Evolutionary conservation across 1,139 yeast species (phyloP).

Genomic region (Candida sp.): DNA sequence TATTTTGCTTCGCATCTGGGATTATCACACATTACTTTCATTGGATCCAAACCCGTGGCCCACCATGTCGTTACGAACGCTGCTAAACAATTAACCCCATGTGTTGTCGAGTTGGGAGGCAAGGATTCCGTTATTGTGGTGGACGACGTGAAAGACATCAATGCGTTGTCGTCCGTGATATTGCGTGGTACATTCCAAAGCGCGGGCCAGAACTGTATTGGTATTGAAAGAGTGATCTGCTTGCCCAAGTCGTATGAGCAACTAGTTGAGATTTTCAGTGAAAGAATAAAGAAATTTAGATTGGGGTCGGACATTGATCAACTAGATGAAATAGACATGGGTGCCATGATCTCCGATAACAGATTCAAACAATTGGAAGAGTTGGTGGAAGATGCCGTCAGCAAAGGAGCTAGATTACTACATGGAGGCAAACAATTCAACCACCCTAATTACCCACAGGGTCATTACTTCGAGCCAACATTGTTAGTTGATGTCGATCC

Average conservation of each 20-base stretch:
- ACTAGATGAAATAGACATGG: conserved; percentile 90
- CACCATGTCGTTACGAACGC: conserved; percentile 86
- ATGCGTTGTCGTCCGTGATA: conserved; percentile 75
- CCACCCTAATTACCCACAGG: conserved; percentile 95
- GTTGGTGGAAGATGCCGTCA: conserved; percentile 74
- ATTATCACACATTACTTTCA: conserved; percentile 86
- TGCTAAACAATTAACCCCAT: conserved; percentile 83
- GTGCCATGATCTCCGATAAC: conserved; percentile 87
- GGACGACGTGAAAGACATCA: conserved; percentile 65
- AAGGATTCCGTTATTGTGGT: conserved; percentile 89
- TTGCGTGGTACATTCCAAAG: conserved; percentile 97
- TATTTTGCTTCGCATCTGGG: conserved; percentile 84
- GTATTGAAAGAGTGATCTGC: conserved; percentile 92
- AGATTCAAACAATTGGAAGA: conserved; percentile 70
- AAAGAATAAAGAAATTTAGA: conserved; percentile 65
- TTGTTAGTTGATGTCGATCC: conserved; percentile 80
- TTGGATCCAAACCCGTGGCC: conserved; percentile 95
- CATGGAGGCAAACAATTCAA: conserved; percentile 79
- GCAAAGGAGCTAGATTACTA: conserved; percentile 78
- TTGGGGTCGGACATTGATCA: conserved; percentile 93
- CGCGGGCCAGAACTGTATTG: conserved; percentile 97
- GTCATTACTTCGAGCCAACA: conserved; percentile 93
- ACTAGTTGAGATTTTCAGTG: conserved; percentile 58
- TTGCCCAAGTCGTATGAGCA: conserved; percentile 66
- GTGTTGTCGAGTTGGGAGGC: conserved; percentile 95